A percentile compares a stretch with the other conserved stretches of the same genome.
Conservation (phyloP, 2,329 filamentous ascomycete genomes). For the Colletotrichum sp. region DNA sequence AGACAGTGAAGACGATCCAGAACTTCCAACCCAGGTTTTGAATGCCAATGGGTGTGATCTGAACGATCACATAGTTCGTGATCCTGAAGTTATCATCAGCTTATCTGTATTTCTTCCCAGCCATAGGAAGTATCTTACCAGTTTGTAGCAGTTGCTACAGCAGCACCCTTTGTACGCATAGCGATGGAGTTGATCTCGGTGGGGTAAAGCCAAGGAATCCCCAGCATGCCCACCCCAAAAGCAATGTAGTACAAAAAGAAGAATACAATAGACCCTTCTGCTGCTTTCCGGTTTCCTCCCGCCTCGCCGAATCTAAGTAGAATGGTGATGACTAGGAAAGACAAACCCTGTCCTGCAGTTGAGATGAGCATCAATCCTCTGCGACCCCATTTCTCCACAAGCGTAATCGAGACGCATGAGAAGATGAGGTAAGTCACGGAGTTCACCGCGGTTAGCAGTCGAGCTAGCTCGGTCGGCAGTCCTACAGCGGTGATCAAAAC, state of each 20-base stretch:
- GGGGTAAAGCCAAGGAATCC: conserved; percentile 45
- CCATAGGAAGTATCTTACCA: background rate
- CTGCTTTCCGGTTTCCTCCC: conserved; percentile 23
- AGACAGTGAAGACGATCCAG: background rate
- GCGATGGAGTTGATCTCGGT: conserved; percentile 36
- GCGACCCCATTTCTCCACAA: conserved; percentile 33
- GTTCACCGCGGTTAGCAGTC: conserved; percentile 54
- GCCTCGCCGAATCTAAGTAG: conserved; percentile 27
- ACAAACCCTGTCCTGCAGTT: conserved; percentile 28
- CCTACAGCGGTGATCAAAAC: conserved; percentile 56
- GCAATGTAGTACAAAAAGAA: conserved; percentile 35
- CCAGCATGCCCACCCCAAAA: conserved; percentile 36
- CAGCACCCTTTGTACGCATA: conserved; percentile 44
- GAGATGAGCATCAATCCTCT: conserved; percentile 35
- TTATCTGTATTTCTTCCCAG: accelerated
- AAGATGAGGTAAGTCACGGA: conserved; percentile 26
- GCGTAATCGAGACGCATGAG: conserved; percentile 28
- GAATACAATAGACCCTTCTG: conserved; percentile 32
- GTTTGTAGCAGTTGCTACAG: conserved; percentile 20
- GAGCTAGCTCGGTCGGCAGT: conserved; percentile 49
- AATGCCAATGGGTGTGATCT: background rate
- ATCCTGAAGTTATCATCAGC: background rate
- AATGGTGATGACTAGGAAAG: conserved; percentile 33
- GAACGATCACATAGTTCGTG: background rate
- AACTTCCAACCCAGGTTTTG: background rate